Evolutionary conservation across 441 rosid genomes (phyloP).

Genomic region (Daphne laureola): DNA sequence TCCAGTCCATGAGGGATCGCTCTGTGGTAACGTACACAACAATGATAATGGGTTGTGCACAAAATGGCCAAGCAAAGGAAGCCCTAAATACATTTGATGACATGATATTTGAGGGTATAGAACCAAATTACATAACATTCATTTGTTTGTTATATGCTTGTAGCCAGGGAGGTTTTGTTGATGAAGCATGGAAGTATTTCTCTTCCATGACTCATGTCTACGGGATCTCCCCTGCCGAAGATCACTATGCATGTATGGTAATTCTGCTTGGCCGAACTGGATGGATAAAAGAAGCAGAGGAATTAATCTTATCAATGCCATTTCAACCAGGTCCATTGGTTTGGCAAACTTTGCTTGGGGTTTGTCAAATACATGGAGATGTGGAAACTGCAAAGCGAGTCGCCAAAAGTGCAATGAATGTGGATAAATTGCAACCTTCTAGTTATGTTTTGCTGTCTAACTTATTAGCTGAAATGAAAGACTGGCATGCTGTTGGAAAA

Average conservation of each 20-base stretch:
- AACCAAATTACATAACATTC: constrained; percentile 31
- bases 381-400: constrained; percentile 36
- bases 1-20: constrained; percentile 18
- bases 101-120: constrained; percentile 21
- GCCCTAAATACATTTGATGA: constrained; percentile 28
- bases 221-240: constrained; percentile 38
- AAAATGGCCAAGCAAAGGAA: constrained; percentile 29
- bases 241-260: constrained; percentile 51
- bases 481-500: constrained; percentile 38
- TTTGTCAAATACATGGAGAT: constrained; percentile 43
- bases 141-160: constrained; percentile 34
- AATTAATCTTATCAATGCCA: constrained; percentile 33
- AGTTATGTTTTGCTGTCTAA: constrained; percentile 42
- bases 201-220: constrained; percentile 26
- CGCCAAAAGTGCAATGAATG: constrained; percentile 28
- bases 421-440: constrained; percentile 32
- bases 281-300: constrained; percentile 40
- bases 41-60: constrained; percentile 36
- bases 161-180: constrained; percentile 29
- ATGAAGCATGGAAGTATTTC: constrained; percentile 35
- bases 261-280: constrained; percentile 41
- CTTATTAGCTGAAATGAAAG: constrained; percentile 37
- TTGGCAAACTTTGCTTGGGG: constrained; percentile 49
- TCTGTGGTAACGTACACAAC: constrained; percentile 37
- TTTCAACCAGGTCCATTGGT: constrained; percentile 37